Conservation (phyloP, 257 asterid genomes). For the Nicotiana benthamiana region DNA sequence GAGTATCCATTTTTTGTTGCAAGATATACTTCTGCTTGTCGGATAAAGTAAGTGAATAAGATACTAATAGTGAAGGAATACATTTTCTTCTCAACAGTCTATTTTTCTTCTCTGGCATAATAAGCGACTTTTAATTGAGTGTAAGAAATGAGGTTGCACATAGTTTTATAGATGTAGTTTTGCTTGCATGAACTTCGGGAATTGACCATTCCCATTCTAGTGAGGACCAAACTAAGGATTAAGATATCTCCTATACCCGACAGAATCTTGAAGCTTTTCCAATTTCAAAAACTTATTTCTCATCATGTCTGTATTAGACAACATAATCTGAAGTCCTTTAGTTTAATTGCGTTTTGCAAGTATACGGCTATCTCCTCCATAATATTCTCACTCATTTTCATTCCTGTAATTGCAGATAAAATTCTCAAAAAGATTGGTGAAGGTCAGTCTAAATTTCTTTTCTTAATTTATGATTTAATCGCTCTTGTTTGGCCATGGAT, state of each 20-base stretch:
- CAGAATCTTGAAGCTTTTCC: background rate
- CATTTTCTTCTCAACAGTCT: background rate
- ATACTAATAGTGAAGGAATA: background rate
- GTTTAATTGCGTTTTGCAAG: background rate
- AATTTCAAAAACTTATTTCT: background rate
- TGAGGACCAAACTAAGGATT: background rate
- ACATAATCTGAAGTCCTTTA: background rate
- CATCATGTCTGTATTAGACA: background rate
- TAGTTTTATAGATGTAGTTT: background rate
- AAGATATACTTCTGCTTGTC: background rate
- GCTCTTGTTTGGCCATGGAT: background rate
- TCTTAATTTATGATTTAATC: background rate
- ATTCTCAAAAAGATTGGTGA: conserved; percentile 44
- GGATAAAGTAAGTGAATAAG: background rate
- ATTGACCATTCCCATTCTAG: background rate
- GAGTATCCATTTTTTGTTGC: background rate
- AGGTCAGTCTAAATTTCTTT: conserved; percentile 24
- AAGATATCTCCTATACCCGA: background rate
- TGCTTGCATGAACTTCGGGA: background rate
- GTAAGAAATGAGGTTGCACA: background rate
- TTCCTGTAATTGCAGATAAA: conserved; percentile 38
- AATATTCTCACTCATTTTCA: conserved; percentile 13
- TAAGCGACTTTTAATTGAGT: background rate
- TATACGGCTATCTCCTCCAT: background rate
- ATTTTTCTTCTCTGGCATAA: background rate